Base-by-base conservation (phyloP, 2,329 filamentous ascomycete species). In the Paradendryphiella salina region DNA sequence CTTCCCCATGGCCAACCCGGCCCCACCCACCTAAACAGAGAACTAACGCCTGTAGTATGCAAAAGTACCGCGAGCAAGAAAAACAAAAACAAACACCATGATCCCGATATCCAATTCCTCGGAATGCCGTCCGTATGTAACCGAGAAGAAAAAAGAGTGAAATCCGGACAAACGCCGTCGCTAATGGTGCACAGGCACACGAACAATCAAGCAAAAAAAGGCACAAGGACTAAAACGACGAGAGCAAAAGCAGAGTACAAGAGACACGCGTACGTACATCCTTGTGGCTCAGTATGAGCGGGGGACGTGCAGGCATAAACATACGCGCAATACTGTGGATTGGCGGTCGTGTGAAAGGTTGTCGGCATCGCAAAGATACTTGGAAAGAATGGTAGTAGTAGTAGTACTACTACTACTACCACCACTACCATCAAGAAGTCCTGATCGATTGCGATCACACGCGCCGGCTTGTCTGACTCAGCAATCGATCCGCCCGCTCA, bases 401-500 rank as follows among this genome's bases (percentile, higher is more conserved):
- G 9, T 11, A 20, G 5, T 11, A 15, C 15, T 17, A 17, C 4
- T 36, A 14, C n/a, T 3, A 21, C 6, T 4, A 13, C 13, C 26
- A 18, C 20, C 31, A 20, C 13, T 7, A 11, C 10, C 39, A 15
- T 9, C 2, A 13, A 7, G 3, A 11, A 23, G 9, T 4, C 2
- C 13, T 28, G 4, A 23, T 40, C 23, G 14, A 29, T 5, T 20
- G 3, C 13, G 3, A 26, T 64, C 49, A 69, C 40, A 69, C 62
- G 29, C 67, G 63, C 26, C 68, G 60, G 29, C 61, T 64, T 2
- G 69, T 68, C 33, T 67, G 60, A 29, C 60, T 68, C 14, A 72
- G 55, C 28, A 71, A 52, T 14, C 68, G 59, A 46, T 73, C 70
- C 17, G 69, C 69, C 32, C 69, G 62, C 52, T 72, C 70, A 37